Evolutionary conservation across 352 stramenopile genomes (phyloP).

Genomic region (Ophiocytium majus): DNA sequence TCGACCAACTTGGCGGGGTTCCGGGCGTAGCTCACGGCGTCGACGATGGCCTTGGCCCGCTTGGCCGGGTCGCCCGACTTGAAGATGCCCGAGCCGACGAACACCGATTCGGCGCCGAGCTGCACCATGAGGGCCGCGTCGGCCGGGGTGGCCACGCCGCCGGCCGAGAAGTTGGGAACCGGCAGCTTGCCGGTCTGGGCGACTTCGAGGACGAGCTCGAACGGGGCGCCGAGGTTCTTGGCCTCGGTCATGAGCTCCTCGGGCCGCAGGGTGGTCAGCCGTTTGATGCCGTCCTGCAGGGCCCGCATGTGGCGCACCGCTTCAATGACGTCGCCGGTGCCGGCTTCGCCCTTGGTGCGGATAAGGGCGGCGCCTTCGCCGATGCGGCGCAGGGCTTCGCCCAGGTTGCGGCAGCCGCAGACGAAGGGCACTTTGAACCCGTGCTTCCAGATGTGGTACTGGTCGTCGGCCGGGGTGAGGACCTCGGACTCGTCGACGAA

Average conservation of each 20-base stretch:
- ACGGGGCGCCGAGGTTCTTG: constrained; percentile 82
- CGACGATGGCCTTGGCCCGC: constrained; percentile 91
- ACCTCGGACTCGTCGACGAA: constrained; percentile 99
- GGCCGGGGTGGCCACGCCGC: constrained; percentile 93
- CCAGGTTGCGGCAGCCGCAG: constrained; percentile 96
- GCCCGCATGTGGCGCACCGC: constrained; percentile 85
- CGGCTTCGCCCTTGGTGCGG: constrained; percentile 95
- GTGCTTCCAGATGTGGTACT: constrained; percentile 93
- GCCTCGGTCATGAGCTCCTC: constrained; percentile 94
- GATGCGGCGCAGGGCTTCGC: constrained; percentile 88
- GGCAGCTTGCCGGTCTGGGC: constrained; percentile 81
- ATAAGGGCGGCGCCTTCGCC: constrained; percentile 95
- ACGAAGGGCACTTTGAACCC: constrained; percentile 98
- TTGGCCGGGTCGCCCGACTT: constrained; percentile 88
- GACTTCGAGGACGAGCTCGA: constrained; percentile 76
- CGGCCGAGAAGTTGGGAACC: constrained; percentile 96
- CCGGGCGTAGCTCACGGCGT: constrained; percentile 93
- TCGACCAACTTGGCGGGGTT: constrained; percentile 93
- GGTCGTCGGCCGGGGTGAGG: constrained; percentile 96
- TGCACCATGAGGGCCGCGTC: constrained; percentile 99
- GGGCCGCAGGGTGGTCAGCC: no score
- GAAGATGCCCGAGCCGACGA: constrained; percentile 97
- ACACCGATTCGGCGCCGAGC: constrained; percentile 96
- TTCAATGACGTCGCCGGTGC: constrained; percentile 96
- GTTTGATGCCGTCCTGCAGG: constrained; percentile 93